phyloP scores from a whole-genome alignment of 495 filamentous ascomycete genomes.

The Aspergillus conjunctus region DNA sequence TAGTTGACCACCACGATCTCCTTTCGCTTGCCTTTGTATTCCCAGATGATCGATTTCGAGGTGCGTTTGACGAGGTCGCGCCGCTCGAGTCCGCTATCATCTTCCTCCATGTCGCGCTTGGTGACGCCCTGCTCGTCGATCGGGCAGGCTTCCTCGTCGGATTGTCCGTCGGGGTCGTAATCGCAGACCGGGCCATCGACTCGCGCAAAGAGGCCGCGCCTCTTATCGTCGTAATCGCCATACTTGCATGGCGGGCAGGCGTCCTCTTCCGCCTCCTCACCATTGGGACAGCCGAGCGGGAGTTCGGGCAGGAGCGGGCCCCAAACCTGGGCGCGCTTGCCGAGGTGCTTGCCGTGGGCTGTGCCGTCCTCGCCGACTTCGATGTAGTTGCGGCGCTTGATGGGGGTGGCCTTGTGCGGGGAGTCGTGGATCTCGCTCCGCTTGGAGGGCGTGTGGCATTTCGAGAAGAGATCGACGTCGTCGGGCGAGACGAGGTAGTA shows the following conservation, averaged over 20 bases:
- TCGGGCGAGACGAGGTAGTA: constrained; percentile 4
- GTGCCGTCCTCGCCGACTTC: not conserved
- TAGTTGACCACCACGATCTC: not conserved
- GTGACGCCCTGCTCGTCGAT: not conserved
- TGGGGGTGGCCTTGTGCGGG: not conserved
- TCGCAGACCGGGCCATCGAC: not conserved
- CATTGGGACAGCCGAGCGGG: not conserved
- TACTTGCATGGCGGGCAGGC: not conserved
- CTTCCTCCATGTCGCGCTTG: not conserved
- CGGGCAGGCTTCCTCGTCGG: not conserved
- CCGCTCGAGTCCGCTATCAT: not conserved
- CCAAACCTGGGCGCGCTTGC: constrained; percentile 11
- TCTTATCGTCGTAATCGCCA: constrained; percentile 7
- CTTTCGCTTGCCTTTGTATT: not conserved
- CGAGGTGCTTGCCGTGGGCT: constrained; percentile 2
- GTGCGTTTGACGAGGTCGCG: not conserved
- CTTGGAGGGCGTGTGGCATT: not conserved
- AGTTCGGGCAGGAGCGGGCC: constrained; percentile 7
- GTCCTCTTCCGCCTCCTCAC: not conserved
- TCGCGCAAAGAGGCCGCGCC: not conserved
- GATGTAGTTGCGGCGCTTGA: not conserved
- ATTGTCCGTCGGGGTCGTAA: constrained; percentile 2
- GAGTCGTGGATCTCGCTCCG: constrained; percentile 8
- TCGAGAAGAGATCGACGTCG: not conserved
- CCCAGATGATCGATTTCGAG: not conserved